These are phyloP conservation scores for Rhodomyrtus tomentosa DNA, from an alignment of 345 rosid genomes.

Conservation along the genomic window DNA sequence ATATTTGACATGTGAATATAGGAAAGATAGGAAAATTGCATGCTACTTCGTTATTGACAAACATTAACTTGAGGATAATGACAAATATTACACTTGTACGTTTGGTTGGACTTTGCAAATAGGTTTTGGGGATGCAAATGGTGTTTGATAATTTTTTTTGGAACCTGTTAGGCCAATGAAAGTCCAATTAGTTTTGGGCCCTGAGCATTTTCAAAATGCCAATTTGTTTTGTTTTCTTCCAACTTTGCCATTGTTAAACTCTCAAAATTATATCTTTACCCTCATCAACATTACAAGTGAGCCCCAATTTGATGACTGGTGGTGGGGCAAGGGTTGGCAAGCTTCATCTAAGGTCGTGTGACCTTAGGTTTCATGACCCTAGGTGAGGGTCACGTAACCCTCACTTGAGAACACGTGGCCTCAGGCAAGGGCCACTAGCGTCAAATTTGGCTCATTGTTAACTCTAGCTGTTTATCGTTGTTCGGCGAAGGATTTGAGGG, in stretches of 20 bases:
- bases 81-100: neutral
- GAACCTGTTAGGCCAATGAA: neutral
- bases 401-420: neutral
- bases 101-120: neutral
- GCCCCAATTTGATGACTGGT: too few species aligned
- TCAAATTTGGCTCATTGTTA: accelerated
- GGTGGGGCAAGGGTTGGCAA: too few species aligned
- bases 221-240: neutral
- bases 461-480: neutral
- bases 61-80: neutral
- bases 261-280: neutral
- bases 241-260: neutral
- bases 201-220: neutral
- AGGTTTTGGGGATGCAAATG: neutral
- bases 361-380: neutral
- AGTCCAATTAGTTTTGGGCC: neutral
- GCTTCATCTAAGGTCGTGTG: neutral
- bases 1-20: neutral
- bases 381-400: neutral
- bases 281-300: neutral
- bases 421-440: neutral
- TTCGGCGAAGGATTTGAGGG: neutral
- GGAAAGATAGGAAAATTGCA: neutral
- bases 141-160: neutral
- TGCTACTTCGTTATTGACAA: neutral